Evolutionary conservation across 257 asterid species (phyloP).

Genomic region (Cordia subcordata): DNA sequence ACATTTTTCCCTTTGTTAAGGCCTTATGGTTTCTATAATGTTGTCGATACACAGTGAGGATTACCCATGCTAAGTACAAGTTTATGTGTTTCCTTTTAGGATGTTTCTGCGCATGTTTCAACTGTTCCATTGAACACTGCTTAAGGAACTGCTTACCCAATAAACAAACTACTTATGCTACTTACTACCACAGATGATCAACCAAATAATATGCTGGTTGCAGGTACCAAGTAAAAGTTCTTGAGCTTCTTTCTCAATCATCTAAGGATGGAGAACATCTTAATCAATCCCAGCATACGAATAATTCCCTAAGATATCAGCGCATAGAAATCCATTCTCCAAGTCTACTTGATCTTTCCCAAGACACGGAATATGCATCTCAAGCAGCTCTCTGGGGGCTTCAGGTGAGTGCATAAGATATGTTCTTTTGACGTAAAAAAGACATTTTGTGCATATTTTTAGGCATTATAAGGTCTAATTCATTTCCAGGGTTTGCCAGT

Average conservation of each 20-base stretch:
- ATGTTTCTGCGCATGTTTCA: too few species aligned
- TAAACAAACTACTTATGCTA: too few species aligned
- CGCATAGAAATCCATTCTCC: slow-evolving; percentile 83
- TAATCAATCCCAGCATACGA: slow-evolving; percentile 43
- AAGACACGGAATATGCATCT: slow-evolving; percentile 74
- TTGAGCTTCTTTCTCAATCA: slow-evolving; percentile 76
- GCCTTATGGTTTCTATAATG: too few species aligned
- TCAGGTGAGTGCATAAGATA: slow-evolving; percentile 58
- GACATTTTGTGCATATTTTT: slow-evolving; percentile 10
- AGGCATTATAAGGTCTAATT: slow-evolving; percentile 32
- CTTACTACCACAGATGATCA: not conserved
- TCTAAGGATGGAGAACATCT: slow-evolving; percentile 37
- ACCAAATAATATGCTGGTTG: slow-evolving; percentile 6
- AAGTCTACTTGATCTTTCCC: slow-evolving; percentile 71
- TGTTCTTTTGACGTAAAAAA: slow-evolving; percentile 6
- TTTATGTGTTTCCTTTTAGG: too few species aligned
- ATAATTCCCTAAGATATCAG: slow-evolving; percentile 35
- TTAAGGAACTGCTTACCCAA: too few species aligned
- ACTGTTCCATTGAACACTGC: too few species aligned
- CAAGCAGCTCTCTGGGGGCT: slow-evolving; percentile 97
- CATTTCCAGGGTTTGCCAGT: slow-evolving; percentile 91
- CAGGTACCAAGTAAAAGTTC: slow-evolving; percentile 78
- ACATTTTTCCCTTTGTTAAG: too few species aligned
- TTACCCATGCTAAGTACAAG: too few species aligned
- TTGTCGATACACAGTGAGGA: too few species aligned